A percentile compares a stretch with the other conserved stretches of the same genome.
Conservation (phyloP, 2,329 filamentous ascomycete species). For the Spiromastix sp. region DNA sequence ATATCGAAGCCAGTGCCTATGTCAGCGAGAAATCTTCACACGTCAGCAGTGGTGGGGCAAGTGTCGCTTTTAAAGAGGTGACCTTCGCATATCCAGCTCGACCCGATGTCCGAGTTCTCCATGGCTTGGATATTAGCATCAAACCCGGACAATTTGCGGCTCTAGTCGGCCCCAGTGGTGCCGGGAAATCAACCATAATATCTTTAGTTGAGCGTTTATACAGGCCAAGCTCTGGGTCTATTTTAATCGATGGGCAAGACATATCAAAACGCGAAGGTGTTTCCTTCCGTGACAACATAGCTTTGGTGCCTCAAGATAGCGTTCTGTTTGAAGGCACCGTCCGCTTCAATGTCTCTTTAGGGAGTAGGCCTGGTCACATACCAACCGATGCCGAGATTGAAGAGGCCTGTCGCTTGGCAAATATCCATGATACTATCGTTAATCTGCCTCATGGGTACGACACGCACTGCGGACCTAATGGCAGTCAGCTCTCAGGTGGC, state of each 20-base stretch:
- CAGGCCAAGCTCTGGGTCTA: conserved; percentile 53
- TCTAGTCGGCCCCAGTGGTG: conserved; percentile 61
- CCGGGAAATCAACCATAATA: conserved; percentile 64
- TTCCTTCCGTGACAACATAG: conserved; percentile 56
- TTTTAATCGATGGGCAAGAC: conserved; percentile 60
- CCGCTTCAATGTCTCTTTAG: conserved; percentile 58
- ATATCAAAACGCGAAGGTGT: conserved; percentile 59
- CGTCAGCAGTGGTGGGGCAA: conserved; percentile 19
- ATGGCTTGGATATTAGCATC: conserved; percentile 46
- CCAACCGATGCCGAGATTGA: conserved; percentile 55
- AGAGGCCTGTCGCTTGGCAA: conserved; percentile 50
- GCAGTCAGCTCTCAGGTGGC: conserved; percentile 43
- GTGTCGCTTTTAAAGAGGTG: conserved; percentile 49
- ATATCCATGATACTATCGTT: conserved; percentile 50
- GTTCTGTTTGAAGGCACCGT: conserved; percentile 68
- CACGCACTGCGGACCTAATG: conserved; percentile 44
- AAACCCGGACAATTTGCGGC: conserved; percentile 31
- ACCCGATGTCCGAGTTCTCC: conserved; percentile 49
- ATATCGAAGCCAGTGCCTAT: conserved; percentile 9
- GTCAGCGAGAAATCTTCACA: conserved; percentile 12
- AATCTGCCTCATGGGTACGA: conserved; percentile 38
- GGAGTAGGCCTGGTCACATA: conserved; percentile 46
- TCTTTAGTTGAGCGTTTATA: conserved; percentile 66
- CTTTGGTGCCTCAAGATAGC: conserved; percentile 69
- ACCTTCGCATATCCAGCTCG: conserved; percentile 57